Base-by-base conservation (phyloP, 169 alveolate genomes). In the Plasmodium gallinaceum region DNA sequence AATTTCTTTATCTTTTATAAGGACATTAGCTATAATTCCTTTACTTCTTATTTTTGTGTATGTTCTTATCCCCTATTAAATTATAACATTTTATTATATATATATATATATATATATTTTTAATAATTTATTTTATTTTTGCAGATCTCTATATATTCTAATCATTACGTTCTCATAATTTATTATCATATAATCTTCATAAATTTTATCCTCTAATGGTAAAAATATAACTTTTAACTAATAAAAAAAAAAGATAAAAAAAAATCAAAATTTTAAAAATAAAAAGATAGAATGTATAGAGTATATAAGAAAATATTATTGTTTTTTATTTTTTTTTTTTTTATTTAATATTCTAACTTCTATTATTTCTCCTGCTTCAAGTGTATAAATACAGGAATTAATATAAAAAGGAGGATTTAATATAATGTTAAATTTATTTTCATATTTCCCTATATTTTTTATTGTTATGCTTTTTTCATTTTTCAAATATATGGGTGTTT, bases 391-490 rank as follows among this genome's bases (percentile, higher is more conserved):
- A 65, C 48, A 65, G 18, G 89, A 78, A 32, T 64, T 64, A 52
- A 51, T 68, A 58, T 78, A 78, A 78, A 78, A 78, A 51, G 89
- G 89, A 16, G 89, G 89, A 18, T 65, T 57, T 65, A 78, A n/a
- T 42, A 22, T 65, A 43, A 66, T 51, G 62, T 78, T 58, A 65
- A 78, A 78, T 78, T 78, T 78, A 78, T 64, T 78, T 64, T 78
- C 89, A 65, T 78, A 78, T 42, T 78, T 64, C 45, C 89, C 89
- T 16, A 78, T 65, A 78, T 78, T 78, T 78, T 78, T 78, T 46
- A 78, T 78, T 57, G 89, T 64, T 62, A 78, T 78, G 43, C 32
- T 78, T 48, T 51, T 78, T 66, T 78, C 89, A 39, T 69, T 66
- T 26, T 78, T 78, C 78, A 78, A 64, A 54, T 78, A 78, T 48